Conservation (phyloP, 805 yeast species). For the Kazachstania kunashirensis region DNA sequence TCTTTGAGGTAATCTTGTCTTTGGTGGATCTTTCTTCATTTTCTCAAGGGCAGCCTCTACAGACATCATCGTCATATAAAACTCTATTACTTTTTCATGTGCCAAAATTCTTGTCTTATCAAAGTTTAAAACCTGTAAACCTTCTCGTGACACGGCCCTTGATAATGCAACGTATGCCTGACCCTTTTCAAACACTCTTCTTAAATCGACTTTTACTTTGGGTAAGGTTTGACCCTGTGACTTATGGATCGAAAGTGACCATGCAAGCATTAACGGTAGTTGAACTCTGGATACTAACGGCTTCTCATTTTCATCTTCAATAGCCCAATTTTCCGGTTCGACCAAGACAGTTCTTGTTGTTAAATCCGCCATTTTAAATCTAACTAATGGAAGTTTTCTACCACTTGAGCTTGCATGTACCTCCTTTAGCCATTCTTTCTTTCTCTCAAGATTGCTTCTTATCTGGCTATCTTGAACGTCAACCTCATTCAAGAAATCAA, state of each 20-base stretch:
- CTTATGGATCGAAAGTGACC: constrained; percentile 94
- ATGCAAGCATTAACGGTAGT: constrained; percentile 82
- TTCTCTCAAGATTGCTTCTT: constrained; percentile 35
- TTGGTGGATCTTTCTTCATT: background rate
- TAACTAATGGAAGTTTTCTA: constrained; percentile 61
- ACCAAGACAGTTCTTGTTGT: constrained; percentile 66
- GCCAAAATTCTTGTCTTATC: constrained; percentile 53
- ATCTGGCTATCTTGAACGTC: constrained; percentile 24
- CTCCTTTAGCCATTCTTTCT: constrained; percentile 36
- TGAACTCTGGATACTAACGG: constrained; percentile 68
- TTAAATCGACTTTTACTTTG: constrained; percentile 66
- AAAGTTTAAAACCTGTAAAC: constrained; percentile 75
- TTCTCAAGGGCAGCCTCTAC: constrained; percentile 24
- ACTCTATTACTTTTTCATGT: constrained; percentile 58
- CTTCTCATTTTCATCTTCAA: constrained; percentile 63
- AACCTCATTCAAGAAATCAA: constrained; percentile 36
- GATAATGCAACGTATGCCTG: constrained; percentile 95
- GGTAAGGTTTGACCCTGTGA: constrained; percentile 89
- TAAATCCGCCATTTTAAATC: constrained; percentile 64
- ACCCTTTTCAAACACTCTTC: constrained; percentile 74
- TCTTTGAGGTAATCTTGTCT: background rate
- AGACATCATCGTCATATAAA: constrained; percentile 44
- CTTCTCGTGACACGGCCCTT: constrained; percentile 75
- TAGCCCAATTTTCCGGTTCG: constrained; percentile 71
- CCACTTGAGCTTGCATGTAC: constrained; percentile 37